phyloP scores from a whole-genome alignment of 768 basidiomycete species.

The Boletus vinaceobasis region DNA sequence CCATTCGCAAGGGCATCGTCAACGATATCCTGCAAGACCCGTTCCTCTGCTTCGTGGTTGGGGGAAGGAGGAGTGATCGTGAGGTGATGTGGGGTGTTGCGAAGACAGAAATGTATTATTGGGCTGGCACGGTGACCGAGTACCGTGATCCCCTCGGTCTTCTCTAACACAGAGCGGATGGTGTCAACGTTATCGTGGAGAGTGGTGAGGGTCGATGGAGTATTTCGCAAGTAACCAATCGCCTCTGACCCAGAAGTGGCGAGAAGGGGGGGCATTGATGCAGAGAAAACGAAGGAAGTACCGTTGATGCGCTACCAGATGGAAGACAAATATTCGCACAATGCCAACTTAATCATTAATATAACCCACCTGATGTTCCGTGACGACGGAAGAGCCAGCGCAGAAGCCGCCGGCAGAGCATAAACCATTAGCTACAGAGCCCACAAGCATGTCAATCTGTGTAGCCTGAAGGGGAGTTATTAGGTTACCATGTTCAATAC shows the following conservation, averaged over 20 bases:
- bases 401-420: slow-evolving; percentile 92
- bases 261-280: slow-evolving; percentile 87
- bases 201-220: slow-evolving; percentile 68
- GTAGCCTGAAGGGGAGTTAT: slow-evolving; percentile 49
- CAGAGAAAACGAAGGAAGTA: slow-evolving; percentile 93
- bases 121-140: slow-evolving; percentile 86
- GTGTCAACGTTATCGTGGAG: slow-evolving; percentile 80
- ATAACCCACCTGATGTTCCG: slow-evolving; percentile 75
- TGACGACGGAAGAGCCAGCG: slow-evolving; percentile 77
- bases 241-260: slow-evolving; percentile 86
- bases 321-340: neutral
- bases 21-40: slow-evolving; percentile 84
- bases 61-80: slow-evolving; percentile 28
- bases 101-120: slow-evolving; percentile 79
- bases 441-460: slow-evolving; percentile 94
- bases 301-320: slow-evolving; percentile 83
- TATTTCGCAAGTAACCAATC: slow-evolving; percentile 71
- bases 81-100: slow-evolving; percentile 28
- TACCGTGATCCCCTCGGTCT: slow-evolving; percentile 74
- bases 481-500: neutral
- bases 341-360: neutral
- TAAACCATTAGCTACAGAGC: slow-evolving; percentile 82
- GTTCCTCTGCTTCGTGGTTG: slow-evolving; percentile 70
- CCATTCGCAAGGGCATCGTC: slow-evolving; percentile 81
- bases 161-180: slow-evolving; percentile 79